phyloP scores from a whole-genome alignment of 257 asterid species.

The Handroanthus guayacan region DNA sequence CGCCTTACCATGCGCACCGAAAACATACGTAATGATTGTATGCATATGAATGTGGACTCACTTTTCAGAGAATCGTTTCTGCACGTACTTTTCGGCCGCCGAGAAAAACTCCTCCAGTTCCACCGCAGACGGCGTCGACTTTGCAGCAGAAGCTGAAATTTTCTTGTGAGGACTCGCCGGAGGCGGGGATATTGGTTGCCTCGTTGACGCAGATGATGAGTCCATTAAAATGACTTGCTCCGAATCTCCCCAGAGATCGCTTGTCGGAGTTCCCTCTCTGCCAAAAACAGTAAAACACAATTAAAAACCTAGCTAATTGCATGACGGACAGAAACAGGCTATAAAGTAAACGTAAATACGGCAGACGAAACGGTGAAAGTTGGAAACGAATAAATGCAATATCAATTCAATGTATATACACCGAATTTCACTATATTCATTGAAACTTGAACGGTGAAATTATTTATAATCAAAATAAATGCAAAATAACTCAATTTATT shows the following conservation, averaged over 20 bases:
- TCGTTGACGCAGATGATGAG: conserved; percentile 30
- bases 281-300: conserved; percentile 15
- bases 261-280: conserved; percentile 45
- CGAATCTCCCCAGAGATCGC: conserved; percentile 41
- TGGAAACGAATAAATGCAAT: conserved; percentile 27
- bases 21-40: conserved; percentile 30
- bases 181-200: conserved; percentile 31
- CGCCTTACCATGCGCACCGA: conserved; percentile 30
- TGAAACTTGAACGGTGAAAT: conserved; percentile 29
- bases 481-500: conserved; percentile 13
- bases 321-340: conserved; percentile 10
- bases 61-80: conserved; percentile 64
- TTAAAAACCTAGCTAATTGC: neutral
- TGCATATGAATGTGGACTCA: conserved; percentile 44
- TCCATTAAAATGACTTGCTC: conserved; percentile 27
- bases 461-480: neutral
- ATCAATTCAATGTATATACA: conserved; percentile 11
- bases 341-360: conserved; percentile 11
- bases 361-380: conserved; percentile 27
- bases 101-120: conserved; percentile 80
- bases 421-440: neutral
- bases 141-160: conserved; percentile 15
- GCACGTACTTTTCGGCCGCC: conserved; percentile 58
- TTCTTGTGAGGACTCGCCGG: conserved; percentile 12
- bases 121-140: conserved; percentile 51